Evolutionary conservation across 768 basidiomycete genomes (phyloP), one percentile per base, ranked within the genome.

Genomic region (Rhodocollybia butyracea): DNA sequence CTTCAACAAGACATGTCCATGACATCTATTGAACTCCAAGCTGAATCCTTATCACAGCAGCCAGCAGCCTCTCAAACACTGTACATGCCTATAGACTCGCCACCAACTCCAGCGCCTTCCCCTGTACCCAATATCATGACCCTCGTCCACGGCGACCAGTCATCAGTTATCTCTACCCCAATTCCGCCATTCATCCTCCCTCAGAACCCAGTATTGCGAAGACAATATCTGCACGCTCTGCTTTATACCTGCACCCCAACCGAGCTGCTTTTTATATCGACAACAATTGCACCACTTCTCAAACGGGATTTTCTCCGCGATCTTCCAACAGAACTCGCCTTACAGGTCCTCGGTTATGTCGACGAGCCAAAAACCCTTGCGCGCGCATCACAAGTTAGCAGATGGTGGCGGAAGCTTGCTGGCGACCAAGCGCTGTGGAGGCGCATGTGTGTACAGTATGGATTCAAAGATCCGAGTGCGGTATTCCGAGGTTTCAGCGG

Each of bases 371-470:
- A 73, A 40, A 85, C 88, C 0, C 82, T 97, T 10, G 75, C 83
- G 0, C 74, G 90, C 11, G 88, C 88, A 0, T 75, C 80, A 38
- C 76, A 80, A 31, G 94, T 95, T 27, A 88, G 85, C 61, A 73
- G 75, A 51, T 76, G 77, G 46, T 98, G 95, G 95, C 70, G 77
- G 13, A 70, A 67, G 15, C 77, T 97, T 5, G 76, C 86, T 6
- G 70, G 76, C 42, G 93, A 94, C 62, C 91, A 95, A 60, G 78
- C 74, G 59, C 74, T 91, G 11, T 98, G 94, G 95, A 85, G 82
- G 68, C 62, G 76, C 11, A 82, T 96, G 83, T 93, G 88, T 63
- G 68, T 73, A 11, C 63, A 72, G 17, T 80, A 84, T 64, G 78
- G 77, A 5, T 89, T 84, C 60, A 62, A 65, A 54, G 51, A 62